A percentile compares a stretch with the other conserved stretches of the same genome.
Evolutionary conservation across 2,329 filamentous ascomycete genomes (phyloP).

Genomic region (Talaromyces verruculosus): DNA sequence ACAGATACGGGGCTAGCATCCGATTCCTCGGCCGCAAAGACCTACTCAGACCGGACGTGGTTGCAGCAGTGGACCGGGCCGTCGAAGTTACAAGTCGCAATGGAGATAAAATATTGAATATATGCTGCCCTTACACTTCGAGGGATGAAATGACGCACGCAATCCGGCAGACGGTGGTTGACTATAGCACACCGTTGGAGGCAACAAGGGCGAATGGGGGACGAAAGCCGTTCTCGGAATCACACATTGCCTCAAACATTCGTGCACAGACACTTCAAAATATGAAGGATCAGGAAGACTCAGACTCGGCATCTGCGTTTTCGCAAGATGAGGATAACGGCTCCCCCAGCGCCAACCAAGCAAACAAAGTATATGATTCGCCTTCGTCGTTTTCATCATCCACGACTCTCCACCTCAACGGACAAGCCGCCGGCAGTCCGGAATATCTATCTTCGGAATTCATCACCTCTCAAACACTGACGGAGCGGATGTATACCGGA

Average conservation of each 20-base stretch:
- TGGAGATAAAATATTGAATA: conserved; percentile 76
- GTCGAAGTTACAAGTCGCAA: conserved; percentile 86
- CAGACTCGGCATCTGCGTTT: conserved; percentile 45
- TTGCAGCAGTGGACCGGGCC: conserved; percentile 82
- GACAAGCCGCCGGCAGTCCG: conserved; percentile 32
- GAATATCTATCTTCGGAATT: conserved; percentile 74
- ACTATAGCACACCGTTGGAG: conserved; percentile 73
- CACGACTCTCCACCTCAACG: conserved; percentile 51
- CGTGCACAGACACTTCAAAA: conserved; percentile 58
- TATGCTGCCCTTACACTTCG: conserved; percentile 97
- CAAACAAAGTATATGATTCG: conserved; percentile 34
- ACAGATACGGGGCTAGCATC: conserved; percentile 86
- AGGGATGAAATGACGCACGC: conserved; percentile 92
- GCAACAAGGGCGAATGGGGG: conserved; percentile 34
- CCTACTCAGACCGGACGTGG: conserved; percentile 80
- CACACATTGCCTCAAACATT: conserved; percentile 82
- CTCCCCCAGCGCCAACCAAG: conserved; percentile 23
- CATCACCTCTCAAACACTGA: conserved; percentile 80
- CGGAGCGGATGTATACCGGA: conserved; percentile 83
- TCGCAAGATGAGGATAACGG: conserved; percentile 44
- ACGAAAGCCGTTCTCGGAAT: conserved; percentile 78
- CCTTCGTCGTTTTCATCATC: conserved; percentile 43
- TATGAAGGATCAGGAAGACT: conserved; percentile 41
- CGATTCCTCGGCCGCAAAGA: conserved; percentile 81
- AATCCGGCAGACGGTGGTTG: conserved; percentile 80